These are phyloP conservation scores for Isoetes taiwanensis DNA, from an alignment of 75 land plant genomes.

Conservation along the genomic window DNA sequence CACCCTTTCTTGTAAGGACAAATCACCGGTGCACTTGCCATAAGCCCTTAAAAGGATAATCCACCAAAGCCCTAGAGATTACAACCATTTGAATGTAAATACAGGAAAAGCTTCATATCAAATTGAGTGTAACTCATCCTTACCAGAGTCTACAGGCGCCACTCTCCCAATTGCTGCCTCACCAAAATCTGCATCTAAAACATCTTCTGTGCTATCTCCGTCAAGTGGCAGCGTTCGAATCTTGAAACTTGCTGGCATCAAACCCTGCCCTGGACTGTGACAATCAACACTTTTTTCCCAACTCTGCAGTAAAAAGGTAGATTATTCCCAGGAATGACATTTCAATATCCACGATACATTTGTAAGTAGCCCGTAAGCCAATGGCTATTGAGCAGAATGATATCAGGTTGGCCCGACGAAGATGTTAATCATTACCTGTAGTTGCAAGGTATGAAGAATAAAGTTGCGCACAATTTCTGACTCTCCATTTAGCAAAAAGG, in stretches of 20 bases:
- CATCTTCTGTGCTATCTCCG: slow-evolving; percentile 49
- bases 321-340: not conserved
- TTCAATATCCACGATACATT: not conserved
- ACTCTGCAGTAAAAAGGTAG: slow-evolving; percentile 28
- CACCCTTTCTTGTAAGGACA: slow-evolving; percentile 58
- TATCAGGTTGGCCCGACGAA: too few relatives aligned
- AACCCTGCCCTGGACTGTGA: slow-evolving; percentile 71
- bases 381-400: not conserved
- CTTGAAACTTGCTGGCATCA: slow-evolving; percentile 84
- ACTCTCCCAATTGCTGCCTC: slow-evolving; percentile 79
- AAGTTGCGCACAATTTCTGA: slow-evolving; percentile 57
- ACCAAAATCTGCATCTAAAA: slow-evolving; percentile 79
- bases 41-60: slow-evolving; percentile 67
- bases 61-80: slow-evolving; percentile 66
- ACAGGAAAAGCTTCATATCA: not conserved
- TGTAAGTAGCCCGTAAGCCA: not conserved
- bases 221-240: slow-evolving; percentile 50
- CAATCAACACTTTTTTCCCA: slow-evolving; percentile 88
- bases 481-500: slow-evolving; percentile 62
- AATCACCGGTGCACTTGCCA: slow-evolving; percentile 66
- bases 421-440: slow-evolving; percentile 36
- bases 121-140: not conserved
- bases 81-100: not conserved
- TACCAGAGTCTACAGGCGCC: slow-evolving; percentile 81
- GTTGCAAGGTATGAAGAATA: slow-evolving; percentile 55